Evolutionary conservation across 2,329 filamentous ascomycete species (phyloP).

Genomic region (Botryotinia calthae): DNA sequence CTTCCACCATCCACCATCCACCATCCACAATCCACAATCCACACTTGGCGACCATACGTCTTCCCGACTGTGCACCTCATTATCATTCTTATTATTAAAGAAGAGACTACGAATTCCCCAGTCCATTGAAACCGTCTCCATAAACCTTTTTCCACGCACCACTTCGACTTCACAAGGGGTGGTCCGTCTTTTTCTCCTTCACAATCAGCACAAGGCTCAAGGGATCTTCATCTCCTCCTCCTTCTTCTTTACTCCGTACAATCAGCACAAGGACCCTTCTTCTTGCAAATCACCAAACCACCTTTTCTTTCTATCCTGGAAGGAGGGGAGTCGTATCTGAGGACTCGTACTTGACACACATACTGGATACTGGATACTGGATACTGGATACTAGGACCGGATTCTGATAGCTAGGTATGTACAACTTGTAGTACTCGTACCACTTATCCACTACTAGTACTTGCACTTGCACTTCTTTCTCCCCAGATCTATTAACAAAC

Average conservation of each 20-base stretch:
- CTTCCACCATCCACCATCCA: neutral
- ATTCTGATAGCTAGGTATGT: neutral
- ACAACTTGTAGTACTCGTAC: neutral
- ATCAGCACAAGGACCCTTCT: neutral
- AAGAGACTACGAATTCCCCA: slow-evolving; percentile 6
- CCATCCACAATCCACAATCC: neutral
- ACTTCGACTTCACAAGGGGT: neutral
- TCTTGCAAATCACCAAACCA: neutral
- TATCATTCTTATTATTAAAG: neutral
- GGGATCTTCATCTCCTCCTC: neutral
- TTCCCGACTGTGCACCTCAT: slow-evolving; percentile 9
- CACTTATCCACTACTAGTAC: neutral
- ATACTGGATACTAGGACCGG: neutral
- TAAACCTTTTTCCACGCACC: neutral
- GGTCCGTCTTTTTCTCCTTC: neutral
- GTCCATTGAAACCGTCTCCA: neutral
- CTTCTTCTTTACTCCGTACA: neutral
- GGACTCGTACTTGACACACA: neutral
- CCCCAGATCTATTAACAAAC: neutral
- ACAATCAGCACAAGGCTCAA: neutral
- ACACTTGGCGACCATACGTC: slow-evolving; percentile 12
- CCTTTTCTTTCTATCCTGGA: neutral
- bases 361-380: neutral
- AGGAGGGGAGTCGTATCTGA: neutral
- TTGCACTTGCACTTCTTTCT: neutral